Evolutionary conservation across 1,284 basidiomycete genomes (phyloP).

Genomic region (Coniferiporia weirii): DNA sequence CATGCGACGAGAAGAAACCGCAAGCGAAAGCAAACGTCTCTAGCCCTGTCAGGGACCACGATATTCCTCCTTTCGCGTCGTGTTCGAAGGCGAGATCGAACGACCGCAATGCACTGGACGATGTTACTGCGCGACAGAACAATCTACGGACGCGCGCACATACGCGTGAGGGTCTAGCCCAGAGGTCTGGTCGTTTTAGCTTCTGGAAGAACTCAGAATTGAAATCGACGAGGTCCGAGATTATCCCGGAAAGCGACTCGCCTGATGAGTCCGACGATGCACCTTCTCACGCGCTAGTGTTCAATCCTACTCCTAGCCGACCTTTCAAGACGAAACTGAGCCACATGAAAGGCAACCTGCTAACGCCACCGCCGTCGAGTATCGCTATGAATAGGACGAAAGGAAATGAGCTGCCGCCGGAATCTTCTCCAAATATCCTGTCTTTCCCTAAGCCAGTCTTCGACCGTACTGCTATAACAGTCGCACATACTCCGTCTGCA

Average conservation of each 20-base stretch:
- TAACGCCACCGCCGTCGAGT: neutral
- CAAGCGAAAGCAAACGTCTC: neutral
- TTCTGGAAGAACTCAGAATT: neutral
- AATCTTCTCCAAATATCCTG: neutral
- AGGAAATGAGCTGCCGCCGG: neutral
- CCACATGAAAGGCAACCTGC: neutral
- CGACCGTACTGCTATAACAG: neutral
- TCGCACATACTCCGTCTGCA: neutral
- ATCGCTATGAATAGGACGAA: neutral
- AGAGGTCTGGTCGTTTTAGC: neutral
- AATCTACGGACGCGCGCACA: neutral
- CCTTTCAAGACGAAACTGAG: neutral
- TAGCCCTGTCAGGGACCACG: neutral
- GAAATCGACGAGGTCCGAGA: neutral
- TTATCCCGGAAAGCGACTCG: neutral
- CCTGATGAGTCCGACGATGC: neutral
- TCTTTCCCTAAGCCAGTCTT: neutral
- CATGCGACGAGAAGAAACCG: neutral
- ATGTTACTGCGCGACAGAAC: slow-evolving; percentile 6
- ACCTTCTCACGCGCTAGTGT: neutral
- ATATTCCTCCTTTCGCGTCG: neutral
- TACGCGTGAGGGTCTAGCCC: neutral
- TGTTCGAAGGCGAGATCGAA: neutral
- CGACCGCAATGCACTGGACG: neutral
- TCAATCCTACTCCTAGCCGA: neutral